Percentiles rank a stretch among this genome's conserved stretches.
phyloP scores from a whole-genome alignment of 768 basidiomycete species.

The Auriscalpium vulgare region DNA sequence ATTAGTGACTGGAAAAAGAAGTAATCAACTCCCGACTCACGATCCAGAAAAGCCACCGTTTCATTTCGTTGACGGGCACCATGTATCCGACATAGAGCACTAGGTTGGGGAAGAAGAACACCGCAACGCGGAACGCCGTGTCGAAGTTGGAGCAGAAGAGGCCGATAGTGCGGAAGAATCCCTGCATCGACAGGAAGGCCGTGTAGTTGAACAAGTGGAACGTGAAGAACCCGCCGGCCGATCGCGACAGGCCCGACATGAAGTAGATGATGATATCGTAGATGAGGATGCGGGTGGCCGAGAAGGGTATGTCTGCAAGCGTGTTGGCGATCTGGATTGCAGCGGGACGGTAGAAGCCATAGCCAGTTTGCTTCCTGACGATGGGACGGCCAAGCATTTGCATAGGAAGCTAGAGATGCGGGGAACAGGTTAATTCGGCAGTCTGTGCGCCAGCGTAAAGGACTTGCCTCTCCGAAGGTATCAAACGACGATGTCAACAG shows the following conservation, averaged over 20 bases:
- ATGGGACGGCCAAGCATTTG: conserved; percentile 83
- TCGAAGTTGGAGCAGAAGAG: conserved; percentile 46
- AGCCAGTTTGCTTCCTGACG: conserved; percentile 56
- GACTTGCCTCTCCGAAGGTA: conserved; percentile 57
- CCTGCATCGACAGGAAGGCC: conserved; percentile 69
- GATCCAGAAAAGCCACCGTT: conserved; percentile 85
- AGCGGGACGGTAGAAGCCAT: conserved; percentile 61
- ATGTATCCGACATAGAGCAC: conserved; percentile 68
- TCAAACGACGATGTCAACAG: conserved; percentile 62
- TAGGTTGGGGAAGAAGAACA: conserved; percentile 57
- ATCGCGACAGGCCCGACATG: conserved; percentile 43
- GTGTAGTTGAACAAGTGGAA: conserved; percentile 61
- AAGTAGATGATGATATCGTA: conserved; percentile 68
- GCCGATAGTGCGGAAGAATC: conserved; percentile 77
- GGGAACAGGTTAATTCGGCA: conserved; percentile 18
- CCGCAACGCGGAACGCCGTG: conserved; percentile 37
- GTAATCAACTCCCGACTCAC: conserved; percentile 29
- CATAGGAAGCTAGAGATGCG: conserved; percentile 49
- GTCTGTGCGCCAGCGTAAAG: neutral
- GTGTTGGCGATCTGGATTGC: conserved; percentile 61
- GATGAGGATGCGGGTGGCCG: conserved; percentile 47
- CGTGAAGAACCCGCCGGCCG: conserved; percentile 42
- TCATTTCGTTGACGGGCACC: conserved; percentile 61
- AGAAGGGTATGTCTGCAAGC: conserved; percentile 64
- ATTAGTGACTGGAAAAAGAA: conserved; percentile 13